phyloP scores from a whole-genome alignment of 2,329 filamentous ascomycete species.

The Xylaria sp. region DNA sequence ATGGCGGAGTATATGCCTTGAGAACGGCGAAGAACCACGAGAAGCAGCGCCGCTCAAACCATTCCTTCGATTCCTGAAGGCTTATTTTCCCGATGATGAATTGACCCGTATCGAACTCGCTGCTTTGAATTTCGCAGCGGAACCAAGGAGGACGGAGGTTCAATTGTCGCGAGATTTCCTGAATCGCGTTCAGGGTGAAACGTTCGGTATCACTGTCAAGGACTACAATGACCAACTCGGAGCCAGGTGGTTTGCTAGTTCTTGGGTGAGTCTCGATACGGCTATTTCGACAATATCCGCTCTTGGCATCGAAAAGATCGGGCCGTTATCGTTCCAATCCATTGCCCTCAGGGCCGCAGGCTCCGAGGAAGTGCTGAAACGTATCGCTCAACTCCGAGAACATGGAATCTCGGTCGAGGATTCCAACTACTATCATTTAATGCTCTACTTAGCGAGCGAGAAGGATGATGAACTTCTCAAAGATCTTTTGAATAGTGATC shows the following conservation, averaged over 20 bases:
- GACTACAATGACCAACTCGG: conserved; percentile 63
- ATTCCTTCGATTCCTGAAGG: conserved; percentile 44
- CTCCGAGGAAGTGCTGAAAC: conserved; percentile 49
- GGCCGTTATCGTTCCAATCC: conserved; percentile 70
- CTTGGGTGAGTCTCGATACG: conserved; percentile 65
- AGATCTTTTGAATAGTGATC: conserved; percentile 43
- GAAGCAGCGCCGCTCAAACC: conserved; percentile 37
- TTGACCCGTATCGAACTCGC: conserved; percentile 34
- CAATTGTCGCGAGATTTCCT: conserved; percentile 33
- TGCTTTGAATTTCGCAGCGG: conserved; percentile 6
- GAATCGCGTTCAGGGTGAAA: conserved; percentile 37
- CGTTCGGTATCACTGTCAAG: conserved; percentile 39
- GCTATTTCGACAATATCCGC: conserved; percentile 62
- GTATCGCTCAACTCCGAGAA: conserved; percentile 56
- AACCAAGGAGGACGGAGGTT: conserved; percentile 16
- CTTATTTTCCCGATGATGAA: conserved; percentile 40
- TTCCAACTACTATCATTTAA: conserved; percentile 59
- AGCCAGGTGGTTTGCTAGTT: conserved; percentile 73
- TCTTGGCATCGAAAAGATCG: conserved; percentile 66
- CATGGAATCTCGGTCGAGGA: conserved; percentile 58
- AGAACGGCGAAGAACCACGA: conserved; percentile 39
- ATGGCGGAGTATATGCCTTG: conserved; percentile 44
- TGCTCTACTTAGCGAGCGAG: conserved; percentile 58
- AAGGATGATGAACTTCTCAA: conserved; percentile 47
- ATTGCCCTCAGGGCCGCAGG: conserved; percentile 62